A percentile compares a stretch with the other conserved stretches of the same genome.
Conservation (phyloP, 2,329 filamentous ascomycete genomes). For the Fusarium falciforme region DNA sequence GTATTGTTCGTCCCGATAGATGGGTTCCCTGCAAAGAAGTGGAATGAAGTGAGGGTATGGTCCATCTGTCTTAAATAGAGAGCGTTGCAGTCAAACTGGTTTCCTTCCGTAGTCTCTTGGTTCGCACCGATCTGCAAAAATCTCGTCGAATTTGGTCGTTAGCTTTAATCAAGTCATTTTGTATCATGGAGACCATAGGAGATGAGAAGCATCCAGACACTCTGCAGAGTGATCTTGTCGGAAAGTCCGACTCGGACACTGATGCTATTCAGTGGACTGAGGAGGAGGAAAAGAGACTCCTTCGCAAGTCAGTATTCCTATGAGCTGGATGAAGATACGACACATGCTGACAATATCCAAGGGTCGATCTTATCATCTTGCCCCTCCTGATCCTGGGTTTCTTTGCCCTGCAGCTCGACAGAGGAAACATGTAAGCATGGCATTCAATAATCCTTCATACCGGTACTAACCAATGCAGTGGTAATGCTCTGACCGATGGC, state of each 20-base stretch:
- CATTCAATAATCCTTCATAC: background rate
- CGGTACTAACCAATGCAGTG: conserved; percentile 4
- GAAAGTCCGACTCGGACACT: background rate
- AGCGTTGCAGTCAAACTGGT: background rate
- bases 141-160: background rate
- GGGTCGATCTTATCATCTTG: conserved; percentile 57
- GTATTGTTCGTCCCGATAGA: background rate
- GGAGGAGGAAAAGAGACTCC: conserved; percentile 39
- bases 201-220: conserved; percentile 9
- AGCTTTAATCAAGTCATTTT: background rate
- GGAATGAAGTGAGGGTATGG: background rate
- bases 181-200: background rate
- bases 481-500: conserved; percentile 57
- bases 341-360: conserved; percentile 39
- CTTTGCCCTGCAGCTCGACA: conserved; percentile 55
- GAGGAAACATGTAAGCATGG: conserved; percentile 48
- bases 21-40: background rate
- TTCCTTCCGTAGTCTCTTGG: background rate
- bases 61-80: background rate
- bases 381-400: conserved; percentile 59
- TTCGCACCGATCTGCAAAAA: background rate
- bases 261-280: conserved; percentile 32
- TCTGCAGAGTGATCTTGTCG: conserved; percentile 2
- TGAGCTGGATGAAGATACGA: no score
- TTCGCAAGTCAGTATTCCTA: conserved; percentile 40